Percentiles rank a stretch among this genome's conserved stretches.
Evolutionary conservation across 495 filamentous ascomycete species (phyloP).

Genomic region (Parathielavia appendiculata): DNA sequence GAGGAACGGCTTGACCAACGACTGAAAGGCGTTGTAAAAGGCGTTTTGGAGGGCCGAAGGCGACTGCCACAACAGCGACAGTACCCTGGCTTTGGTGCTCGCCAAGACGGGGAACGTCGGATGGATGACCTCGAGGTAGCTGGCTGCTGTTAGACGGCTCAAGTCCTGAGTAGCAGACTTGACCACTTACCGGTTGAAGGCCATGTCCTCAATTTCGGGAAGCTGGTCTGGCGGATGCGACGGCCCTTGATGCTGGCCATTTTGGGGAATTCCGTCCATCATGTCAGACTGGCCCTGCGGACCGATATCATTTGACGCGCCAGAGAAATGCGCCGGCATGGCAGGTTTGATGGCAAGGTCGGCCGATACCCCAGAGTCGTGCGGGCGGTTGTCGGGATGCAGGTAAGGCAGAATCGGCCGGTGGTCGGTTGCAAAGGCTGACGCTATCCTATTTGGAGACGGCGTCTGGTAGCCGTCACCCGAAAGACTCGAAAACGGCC

Average conservation of each 20-base stretch:
- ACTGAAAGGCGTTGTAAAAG: slow-evolving; percentile 64
- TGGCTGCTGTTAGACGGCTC: slow-evolving; percentile 25
- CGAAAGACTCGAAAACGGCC: slow-evolving; percentile 45
- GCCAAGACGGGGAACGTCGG: slow-evolving; percentile 70
- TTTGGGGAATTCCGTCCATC: slow-evolving; percentile 19
- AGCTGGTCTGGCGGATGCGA: slow-evolving; percentile 27
- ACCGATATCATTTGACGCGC: slow-evolving; percentile 14
- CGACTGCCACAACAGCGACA: slow-evolving; percentile 57
- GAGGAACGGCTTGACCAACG: slow-evolving; percentile 55
- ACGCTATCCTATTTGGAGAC: slow-evolving; percentile 26
- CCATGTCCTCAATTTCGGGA: slow-evolving; percentile 41
- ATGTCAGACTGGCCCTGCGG: slow-evolving; percentile 29
- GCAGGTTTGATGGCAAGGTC: slow-evolving; percentile 34
- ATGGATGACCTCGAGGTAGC: slow-evolving; percentile 69
- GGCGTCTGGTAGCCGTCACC: slow-evolving; percentile 35
- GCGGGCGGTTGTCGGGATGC: slow-evolving; percentile 23
- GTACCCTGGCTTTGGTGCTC: slow-evolving; percentile 56
- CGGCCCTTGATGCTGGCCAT: slow-evolving; percentile 25
- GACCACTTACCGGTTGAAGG: slow-evolving; percentile 43
- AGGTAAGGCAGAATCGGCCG: slow-evolving; percentile 39
- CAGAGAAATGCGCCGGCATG: slow-evolving; percentile 28
- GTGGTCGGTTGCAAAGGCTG: slow-evolving; percentile 36
- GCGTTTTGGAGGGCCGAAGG: slow-evolving; percentile 60
- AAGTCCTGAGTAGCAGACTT: neutral
- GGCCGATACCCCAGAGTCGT: slow-evolving; percentile 36